Percentiles rank a stretch among this genome's conserved stretches.
These are phyloP conservation scores for Cyathus striatus DNA, from an alignment of 768 basidiomycete genomes.

Conservation along the genomic window DNA sequence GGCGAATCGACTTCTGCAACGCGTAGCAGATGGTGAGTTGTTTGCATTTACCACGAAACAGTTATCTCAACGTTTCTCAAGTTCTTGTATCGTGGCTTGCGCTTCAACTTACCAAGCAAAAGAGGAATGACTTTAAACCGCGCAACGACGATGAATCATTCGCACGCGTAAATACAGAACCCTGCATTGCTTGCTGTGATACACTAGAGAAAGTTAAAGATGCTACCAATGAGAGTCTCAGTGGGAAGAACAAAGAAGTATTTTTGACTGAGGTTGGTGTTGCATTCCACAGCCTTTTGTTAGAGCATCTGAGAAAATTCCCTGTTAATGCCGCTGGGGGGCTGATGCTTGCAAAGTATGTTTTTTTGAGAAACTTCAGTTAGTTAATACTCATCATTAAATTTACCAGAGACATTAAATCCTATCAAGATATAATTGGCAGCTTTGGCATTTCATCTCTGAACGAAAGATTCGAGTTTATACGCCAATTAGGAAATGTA, in stretches of 20 bases:
- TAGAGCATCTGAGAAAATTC: conserved; percentile 95
- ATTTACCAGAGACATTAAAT: conserved; percentile 78
- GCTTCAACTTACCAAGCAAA: conserved; percentile 81
- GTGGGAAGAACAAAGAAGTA: conserved; percentile 88
- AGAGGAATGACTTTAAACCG: conserved; percentile 95
- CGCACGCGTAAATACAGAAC: conserved; percentile 91
- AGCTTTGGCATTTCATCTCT: conserved; percentile 82
- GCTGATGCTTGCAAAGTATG: conserved; percentile 95
- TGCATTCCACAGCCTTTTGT: conserved; percentile 87
- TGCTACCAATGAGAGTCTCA: conserved; percentile 67
- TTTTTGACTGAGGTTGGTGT: conserved; percentile 94
- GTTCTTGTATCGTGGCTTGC: conserved; percentile 74
- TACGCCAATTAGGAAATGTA: conserved; percentile 93
- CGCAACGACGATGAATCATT: conserved; percentile 94
- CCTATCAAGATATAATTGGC: conserved; percentile 87
- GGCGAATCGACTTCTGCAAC: conserved; percentile 75
- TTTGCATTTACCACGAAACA: conserved; percentile 2
- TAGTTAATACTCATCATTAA: background rate
- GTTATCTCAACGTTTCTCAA: conserved; percentile 18
- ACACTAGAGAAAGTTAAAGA: conserved; percentile 78
- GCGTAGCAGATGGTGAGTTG: conserved; percentile 70
- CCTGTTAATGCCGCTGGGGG: conserved; percentile 96
- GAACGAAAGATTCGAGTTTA: conserved; percentile 95
- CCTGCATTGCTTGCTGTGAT: conserved; percentile 84
- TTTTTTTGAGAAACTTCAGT: conserved; percentile 5